Conservation (phyloP, 2,329 filamentous ascomycete species). For the Microascus cirrosus region DNA sequence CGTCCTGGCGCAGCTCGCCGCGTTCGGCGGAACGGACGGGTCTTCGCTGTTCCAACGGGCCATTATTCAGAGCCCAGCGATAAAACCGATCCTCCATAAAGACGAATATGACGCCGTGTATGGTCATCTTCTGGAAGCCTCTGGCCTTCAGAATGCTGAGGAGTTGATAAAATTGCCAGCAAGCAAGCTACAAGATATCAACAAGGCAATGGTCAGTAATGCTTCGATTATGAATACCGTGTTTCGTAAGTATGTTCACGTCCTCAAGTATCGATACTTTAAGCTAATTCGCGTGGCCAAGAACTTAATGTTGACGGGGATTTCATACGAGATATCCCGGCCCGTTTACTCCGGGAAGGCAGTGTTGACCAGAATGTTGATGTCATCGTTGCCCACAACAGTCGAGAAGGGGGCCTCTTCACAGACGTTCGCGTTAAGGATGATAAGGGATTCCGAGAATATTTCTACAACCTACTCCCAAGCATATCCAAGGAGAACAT, state of each 20-base stretch:
- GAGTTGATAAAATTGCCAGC: background rate
- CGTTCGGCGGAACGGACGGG: conserved; percentile 25
- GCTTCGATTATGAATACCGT: conserved; percentile 12
- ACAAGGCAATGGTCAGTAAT: conserved; percentile 10
- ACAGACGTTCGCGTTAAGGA: conserved; percentile 20
- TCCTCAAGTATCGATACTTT: background rate
- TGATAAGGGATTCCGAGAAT: conserved; percentile 23
- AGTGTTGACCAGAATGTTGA: conserved; percentile 14
- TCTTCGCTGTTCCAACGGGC: conserved; percentile 26
- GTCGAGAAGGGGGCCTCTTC: conserved; percentile 35
- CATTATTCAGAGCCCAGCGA: too few species aligned
- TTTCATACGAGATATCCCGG: conserved; percentile 17
- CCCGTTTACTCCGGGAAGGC: conserved; percentile 12
- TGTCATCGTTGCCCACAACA: conserved; percentile 18
- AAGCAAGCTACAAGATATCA: conserved; percentile 16
- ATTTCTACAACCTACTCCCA: conserved; percentile 18
- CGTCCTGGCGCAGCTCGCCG: conserved; percentile 35
- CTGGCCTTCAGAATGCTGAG: too few species aligned
- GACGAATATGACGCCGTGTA: too few species aligned
- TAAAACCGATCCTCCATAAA: too few species aligned
- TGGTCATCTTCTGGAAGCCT: too few species aligned
- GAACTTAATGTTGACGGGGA: conserved; percentile 21
- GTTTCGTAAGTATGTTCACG: conserved; percentile 10
- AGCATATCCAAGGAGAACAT: conserved; percentile 11
- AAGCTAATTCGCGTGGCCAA: background rate